A percentile compares a stretch with the other conserved stretches of the same genome.
These are phyloP conservation scores for Naegleria gruberi DNA, from an alignment of 208 protist species.

Conservation along the genomic window DNA sequence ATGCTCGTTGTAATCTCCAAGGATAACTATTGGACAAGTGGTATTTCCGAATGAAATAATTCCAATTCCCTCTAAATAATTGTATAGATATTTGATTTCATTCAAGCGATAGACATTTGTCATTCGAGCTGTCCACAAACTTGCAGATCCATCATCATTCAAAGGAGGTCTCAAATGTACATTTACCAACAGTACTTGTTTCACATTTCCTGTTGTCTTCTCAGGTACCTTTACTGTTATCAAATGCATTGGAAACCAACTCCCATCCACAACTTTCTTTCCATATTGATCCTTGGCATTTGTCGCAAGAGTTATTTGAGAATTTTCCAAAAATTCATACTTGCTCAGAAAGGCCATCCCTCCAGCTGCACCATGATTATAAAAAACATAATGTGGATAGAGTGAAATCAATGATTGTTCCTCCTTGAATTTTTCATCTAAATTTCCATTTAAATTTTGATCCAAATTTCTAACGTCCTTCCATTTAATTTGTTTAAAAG, in stretches of 20 bases:
- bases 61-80: background rate
- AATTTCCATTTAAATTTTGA: too few relatives aligned
- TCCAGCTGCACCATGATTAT: background rate
- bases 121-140: background rate
- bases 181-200: background rate
- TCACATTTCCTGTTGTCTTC: background rate
- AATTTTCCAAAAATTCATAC: background rate
- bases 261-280: background rate
- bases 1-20: background rate
- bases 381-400: background rate
- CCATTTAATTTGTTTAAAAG: too few relatives aligned
- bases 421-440: too few relatives aligned
- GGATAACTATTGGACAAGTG: background rate
- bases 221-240: background rate
- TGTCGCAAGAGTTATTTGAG: background rate
- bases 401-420: background rate
- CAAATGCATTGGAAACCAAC: constrained; percentile 2
- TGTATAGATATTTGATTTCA: background rate
- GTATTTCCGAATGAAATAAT: background rate
- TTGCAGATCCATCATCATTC: background rate
- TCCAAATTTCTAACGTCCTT: too few relatives aligned
- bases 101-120: background rate
- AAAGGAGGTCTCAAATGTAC: constrained; percentile 1
- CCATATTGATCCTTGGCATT: too few relatives aligned
- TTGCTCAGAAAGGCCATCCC: background rate